Evolutionary conservation across 441 rosid genomes (phyloP).

Genomic region (Aquilaria agallochum): DNA sequence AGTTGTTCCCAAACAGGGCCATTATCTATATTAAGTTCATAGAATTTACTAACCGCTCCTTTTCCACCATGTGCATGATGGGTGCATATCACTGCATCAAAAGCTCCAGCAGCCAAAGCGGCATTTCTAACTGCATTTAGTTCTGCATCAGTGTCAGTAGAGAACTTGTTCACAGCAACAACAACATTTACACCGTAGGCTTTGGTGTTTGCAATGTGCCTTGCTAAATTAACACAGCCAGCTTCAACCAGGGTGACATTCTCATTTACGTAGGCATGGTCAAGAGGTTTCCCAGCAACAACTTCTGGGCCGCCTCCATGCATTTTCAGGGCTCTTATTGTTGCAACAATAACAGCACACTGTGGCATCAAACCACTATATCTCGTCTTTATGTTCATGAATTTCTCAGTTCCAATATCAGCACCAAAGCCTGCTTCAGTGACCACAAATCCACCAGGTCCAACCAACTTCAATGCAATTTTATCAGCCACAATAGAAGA

Average conservation of each 20-base stretch:
- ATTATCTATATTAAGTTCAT: too few relatives aligned
- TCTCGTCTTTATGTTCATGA: conserved; percentile 93
- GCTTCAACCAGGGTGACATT: conserved; percentile 88
- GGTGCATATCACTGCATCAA: conserved; percentile 81
- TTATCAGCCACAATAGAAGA: conserved; percentile 98
- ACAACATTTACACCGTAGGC: conserved; percentile 89
- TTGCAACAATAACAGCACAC: conserved; percentile 91
- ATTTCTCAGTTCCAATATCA: conserved; percentile 97
- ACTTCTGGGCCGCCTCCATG: conserved; percentile 98
- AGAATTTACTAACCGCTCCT: conserved; percentile 71
- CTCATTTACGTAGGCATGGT: conserved; percentile 77
- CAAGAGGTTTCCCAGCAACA: conserved; percentile 95
- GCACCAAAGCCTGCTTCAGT: conserved; percentile 99
- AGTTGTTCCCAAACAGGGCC: too few relatives aligned
- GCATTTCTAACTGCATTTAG: conserved; percentile 71
- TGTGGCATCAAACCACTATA: conserved; percentile 89
- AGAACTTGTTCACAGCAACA: conserved; percentile 89
- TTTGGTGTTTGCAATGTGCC: conserved; percentile 83
- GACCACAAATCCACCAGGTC: conserved; percentile 90
- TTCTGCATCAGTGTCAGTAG: conserved; percentile 87
- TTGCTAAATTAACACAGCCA: conserved; percentile 88
- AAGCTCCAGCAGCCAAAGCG: conserved; percentile 86
- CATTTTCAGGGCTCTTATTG: conserved; percentile 96
- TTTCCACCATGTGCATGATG: conserved; percentile 98
- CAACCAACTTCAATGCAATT: conserved; percentile 89